A percentile compares a stretch with the other conserved stretches of the same genome.
Conservation (phyloP, 1,284 basidiomycete genomes). For the Neolentinus lepideus region DNA sequence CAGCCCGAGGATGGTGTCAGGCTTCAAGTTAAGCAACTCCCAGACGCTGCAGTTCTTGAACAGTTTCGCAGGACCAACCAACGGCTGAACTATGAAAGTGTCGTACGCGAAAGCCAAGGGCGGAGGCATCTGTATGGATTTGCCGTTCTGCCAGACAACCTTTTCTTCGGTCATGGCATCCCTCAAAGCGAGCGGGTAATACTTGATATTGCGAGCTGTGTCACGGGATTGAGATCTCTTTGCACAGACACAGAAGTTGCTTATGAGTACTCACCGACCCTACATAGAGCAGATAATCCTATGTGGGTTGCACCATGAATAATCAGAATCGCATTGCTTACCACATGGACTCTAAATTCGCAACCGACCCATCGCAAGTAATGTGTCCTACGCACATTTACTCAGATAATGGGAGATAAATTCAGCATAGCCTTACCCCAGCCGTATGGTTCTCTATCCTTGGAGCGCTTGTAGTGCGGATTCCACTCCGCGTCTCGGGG, state of each 20-base stretch:
- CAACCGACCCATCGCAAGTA: conserved; percentile 34
- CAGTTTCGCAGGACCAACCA: conserved; percentile 12
- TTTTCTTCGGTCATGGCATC: conserved; percentile 19
- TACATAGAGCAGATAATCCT: conserved; percentile 5
- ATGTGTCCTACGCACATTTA: conserved; percentile 32
- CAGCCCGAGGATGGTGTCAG: conserved; percentile 20
- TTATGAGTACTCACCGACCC: conserved; percentile 12
- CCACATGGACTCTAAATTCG: conserved; percentile 43
- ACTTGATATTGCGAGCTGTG: conserved; percentile 31
- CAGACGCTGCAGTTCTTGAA: conserved; percentile 19
- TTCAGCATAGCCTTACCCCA: neutral
- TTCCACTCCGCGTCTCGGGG: neutral
- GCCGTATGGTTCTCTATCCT: neutral
- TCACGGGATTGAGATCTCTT: neutral
- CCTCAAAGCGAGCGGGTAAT: conserved; percentile 28
- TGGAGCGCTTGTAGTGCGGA: conserved; percentile 10
- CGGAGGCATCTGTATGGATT: neutral
- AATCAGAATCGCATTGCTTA: conserved; percentile 12
- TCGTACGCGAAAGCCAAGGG: conserved; percentile 21
- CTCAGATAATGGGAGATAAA: conserved; percentile 10
- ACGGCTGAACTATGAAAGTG: conserved; percentile 19
- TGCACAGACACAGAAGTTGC: neutral
- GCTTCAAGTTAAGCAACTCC: conserved; percentile 27
- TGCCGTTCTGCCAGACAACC: conserved; percentile 8
- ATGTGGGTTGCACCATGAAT: conserved; percentile 1